Percentiles rank a stretch among this genome's conserved stretches.
Conservation (phyloP, 2,329 filamentous ascomycete genomes). For the Nemania bipapillata region DNA sequence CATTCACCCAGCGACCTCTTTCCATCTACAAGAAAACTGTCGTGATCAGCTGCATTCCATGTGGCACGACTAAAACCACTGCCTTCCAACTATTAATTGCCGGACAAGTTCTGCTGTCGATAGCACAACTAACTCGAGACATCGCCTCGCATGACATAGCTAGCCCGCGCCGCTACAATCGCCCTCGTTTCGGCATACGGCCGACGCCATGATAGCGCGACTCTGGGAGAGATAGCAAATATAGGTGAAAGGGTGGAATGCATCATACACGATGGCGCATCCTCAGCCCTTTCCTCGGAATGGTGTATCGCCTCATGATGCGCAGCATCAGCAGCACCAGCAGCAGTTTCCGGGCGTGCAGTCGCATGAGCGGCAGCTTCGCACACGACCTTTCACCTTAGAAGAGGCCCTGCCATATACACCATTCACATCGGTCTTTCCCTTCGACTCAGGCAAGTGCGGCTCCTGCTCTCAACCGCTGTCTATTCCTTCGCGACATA, state of each 20-base stretch:
- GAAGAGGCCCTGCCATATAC: constrained; percentile 84
- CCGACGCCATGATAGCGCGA: constrained; percentile 38
- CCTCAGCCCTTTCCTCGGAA: constrained; percentile 43
- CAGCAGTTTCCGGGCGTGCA: constrained; percentile 16
- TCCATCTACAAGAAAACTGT: background rate
- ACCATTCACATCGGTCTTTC: constrained; percentile 81
- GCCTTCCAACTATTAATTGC: background rate
- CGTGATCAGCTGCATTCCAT: background rate
- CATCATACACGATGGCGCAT: constrained; percentile 45
- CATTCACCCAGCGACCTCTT: constrained; percentile 10
- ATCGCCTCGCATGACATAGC: constrained; percentile 22
- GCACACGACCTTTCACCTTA: constrained; percentile 67
- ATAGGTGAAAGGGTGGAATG: constrained; percentile 39
- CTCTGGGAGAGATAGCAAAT: constrained; percentile 15
- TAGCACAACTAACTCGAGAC: background rate
- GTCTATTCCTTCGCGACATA: constrained; percentile 11
- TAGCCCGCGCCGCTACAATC: constrained; percentile 15
- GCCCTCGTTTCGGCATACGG: constrained; percentile 15
- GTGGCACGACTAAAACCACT: constrained; percentile 9
- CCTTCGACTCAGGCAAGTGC: constrained; percentile 76
- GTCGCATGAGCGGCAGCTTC: constrained; percentile 38
- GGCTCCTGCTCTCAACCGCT: constrained; percentile 27
- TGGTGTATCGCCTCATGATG: constrained; percentile 44
- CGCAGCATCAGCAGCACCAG: constrained; percentile 4
- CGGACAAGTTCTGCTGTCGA: background rate